Evolutionary conservation across 2,329 filamentous ascomycete species (phyloP).

Genomic region (Fusarium sp.): DNA sequence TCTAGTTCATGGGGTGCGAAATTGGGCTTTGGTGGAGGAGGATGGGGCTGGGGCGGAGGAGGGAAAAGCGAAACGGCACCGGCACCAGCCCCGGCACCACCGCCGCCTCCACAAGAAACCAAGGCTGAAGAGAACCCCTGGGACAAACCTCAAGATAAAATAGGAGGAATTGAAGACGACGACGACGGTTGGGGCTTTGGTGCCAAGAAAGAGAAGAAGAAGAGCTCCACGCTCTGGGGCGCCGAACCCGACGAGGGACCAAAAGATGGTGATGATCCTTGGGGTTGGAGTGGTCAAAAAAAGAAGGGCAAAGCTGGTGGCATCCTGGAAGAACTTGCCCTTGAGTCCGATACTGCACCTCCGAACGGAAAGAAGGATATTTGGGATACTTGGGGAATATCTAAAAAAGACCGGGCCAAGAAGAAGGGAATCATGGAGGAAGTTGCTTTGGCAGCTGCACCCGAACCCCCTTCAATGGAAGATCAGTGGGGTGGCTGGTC

Average conservation of each 20-base stretch:
- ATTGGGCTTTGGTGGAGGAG: constrained; percentile 59
- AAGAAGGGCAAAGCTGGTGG: constrained; percentile 49
- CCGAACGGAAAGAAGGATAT: constrained; percentile 45
- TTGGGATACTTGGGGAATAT: constrained; percentile 47
- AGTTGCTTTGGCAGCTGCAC: constrained; percentile 25
- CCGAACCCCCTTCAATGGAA: constrained; percentile 40
- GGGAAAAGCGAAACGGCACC: constrained; percentile 42
- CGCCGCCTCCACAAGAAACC: constrained; percentile 15
- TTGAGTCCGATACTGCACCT: constrained; percentile 40
- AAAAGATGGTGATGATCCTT: constrained; percentile 46
- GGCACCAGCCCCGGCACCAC: constrained; percentile 52
- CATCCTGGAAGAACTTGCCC: constrained; percentile 24
- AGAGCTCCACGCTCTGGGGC: constrained; percentile 50
- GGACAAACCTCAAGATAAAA: constrained; percentile 59
- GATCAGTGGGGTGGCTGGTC: constrained; percentile 45
- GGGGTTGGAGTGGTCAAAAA: constrained; percentile 51
- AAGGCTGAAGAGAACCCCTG: constrained; percentile 56
- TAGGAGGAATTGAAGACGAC: constrained; percentile 7
- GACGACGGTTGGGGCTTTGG: constrained; percentile 48
- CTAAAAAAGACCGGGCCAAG: constrained; percentile 48
- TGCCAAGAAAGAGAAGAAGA: constrained; percentile 56
- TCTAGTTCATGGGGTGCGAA: constrained; percentile 70
- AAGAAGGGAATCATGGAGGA: constrained; percentile 47
- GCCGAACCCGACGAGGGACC: constrained; percentile 46
- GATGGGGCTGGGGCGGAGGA: constrained; percentile 47